These are phyloP conservation scores for Halophytophthora polymorphica DNA, from an alignment of 352 stramenopile genomes.

Conservation along the genomic window DNA sequence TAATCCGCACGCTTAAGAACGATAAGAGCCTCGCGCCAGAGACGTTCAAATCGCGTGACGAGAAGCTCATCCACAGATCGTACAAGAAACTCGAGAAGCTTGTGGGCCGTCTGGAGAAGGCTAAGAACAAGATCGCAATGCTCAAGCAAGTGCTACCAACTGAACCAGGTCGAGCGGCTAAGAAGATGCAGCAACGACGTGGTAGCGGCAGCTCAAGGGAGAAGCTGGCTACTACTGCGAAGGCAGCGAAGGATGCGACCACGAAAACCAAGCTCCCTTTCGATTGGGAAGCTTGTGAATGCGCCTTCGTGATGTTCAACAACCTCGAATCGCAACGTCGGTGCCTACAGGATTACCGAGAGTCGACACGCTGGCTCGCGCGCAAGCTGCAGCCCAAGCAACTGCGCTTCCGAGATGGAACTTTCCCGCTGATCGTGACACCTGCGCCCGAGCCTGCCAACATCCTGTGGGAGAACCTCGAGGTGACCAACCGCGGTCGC, in stretches of 20 bases:
- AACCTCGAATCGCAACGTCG: constrained; percentile 68
- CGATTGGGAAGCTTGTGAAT: constrained; percentile 62
- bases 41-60: constrained; percentile 25
- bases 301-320: constrained; percentile 88
- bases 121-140: constrained; percentile 44
- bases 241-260: constrained; percentile 10
- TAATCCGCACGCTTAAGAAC: constrained; percentile 27
- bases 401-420: constrained; percentile 45
- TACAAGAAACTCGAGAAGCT: constrained; percentile 19
- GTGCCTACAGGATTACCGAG: constrained; percentile 76
- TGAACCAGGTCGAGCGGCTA: constrained; percentile 17
- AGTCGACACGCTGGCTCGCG: constrained; percentile 38
- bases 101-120: constrained; percentile 24
- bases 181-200: constrained; percentile 18
- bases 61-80: constrained; percentile 33
- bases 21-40: constrained; percentile 30
- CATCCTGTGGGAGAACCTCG: constrained; percentile 84
- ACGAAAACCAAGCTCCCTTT: constrained; percentile 39
- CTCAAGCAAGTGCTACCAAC: constrained; percentile 32
- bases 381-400: constrained; percentile 40
- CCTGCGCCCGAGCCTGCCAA: constrained; percentile 74
- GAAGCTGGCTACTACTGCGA: constrained; percentile 24
- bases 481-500: constrained; percentile 54
- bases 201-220: constrained; percentile 7
- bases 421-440: constrained; percentile 41